Conservation (phyloP, 768 basidiomycete genomes). For the Boletus reticulatus region DNA sequence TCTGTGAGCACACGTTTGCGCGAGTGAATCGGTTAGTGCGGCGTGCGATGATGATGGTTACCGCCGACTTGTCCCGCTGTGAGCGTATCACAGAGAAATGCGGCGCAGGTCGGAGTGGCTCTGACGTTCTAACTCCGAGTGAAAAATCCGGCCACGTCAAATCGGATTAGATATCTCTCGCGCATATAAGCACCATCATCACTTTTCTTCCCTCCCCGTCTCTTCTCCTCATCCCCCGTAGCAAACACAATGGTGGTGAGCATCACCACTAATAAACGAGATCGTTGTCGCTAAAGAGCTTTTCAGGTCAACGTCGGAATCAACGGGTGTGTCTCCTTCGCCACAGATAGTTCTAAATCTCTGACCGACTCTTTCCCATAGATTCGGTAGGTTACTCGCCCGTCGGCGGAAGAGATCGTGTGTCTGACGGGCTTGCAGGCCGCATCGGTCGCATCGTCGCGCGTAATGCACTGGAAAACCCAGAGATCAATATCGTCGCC, state of each 20-base stretch:
- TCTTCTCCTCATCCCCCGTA: constrained; percentile 3
- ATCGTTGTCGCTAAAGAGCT: constrained; percentile 1
- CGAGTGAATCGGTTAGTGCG: neutral
- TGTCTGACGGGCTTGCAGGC: constrained; percentile 45
- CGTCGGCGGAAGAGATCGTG: neutral
- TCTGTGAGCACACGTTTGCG: constrained; percentile 8
- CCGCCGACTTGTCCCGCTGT: constrained; percentile 9
- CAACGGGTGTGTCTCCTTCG: constrained; percentile 70
- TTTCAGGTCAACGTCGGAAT: constrained; percentile 84
- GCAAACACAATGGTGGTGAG: constrained; percentile 31
- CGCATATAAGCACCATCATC: constrained; percentile 27
- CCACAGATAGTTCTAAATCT: constrained; percentile 13
- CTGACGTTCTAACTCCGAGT: constrained; percentile 26
- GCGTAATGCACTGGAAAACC: constrained; percentile 83
- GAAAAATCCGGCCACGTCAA: constrained; percentile 14
- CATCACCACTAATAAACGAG: neutral
- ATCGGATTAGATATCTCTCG: constrained; percentile 21
- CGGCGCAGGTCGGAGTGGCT: constrained; percentile 13
- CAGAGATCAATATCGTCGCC: constrained; percentile 83
- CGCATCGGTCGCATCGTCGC: constrained; percentile 99
- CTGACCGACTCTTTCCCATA: constrained; percentile 10
- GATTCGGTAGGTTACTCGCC: constrained; percentile 64
- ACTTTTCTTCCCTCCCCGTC: neutral
- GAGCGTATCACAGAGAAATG: neutral
- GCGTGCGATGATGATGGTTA: constrained; percentile 9